Conservation (phyloP, 2,329 filamentous ascomycete species). For the Penicillium sp. region DNA sequence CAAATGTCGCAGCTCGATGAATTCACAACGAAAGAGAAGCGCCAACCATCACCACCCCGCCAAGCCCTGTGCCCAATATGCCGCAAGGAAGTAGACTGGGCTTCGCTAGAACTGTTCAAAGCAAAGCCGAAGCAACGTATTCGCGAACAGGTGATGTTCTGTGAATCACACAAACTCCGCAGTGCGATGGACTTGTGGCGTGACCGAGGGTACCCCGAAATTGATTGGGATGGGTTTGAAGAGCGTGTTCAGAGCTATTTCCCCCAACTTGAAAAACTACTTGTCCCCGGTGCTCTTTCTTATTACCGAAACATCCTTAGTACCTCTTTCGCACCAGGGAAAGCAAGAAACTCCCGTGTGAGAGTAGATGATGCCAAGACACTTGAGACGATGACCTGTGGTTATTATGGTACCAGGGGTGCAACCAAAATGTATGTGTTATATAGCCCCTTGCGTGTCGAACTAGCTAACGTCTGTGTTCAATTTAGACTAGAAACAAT, state of each 20-base stretch:
- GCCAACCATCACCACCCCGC: slow-evolving; percentile 8
- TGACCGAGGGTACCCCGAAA: slow-evolving; percentile 63
- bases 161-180: slow-evolving; percentile 58
- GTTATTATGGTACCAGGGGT: slow-evolving; percentile 80
- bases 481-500: slow-evolving; percentile 54
- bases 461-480: neutral
- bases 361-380: slow-evolving; percentile 42
- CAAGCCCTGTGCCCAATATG: slow-evolving; percentile 64
- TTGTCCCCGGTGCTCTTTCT: slow-evolving; percentile 54
- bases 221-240: slow-evolving; percentile 66
- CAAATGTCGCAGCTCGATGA: slow-evolving; percentile 18
- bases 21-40: slow-evolving; percentile 1
- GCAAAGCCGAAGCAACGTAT: slow-evolving; percentile 34
- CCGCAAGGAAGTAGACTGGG: slow-evolving; percentile 55
- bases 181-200: slow-evolving; percentile 53
- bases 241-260: slow-evolving; percentile 59
- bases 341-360: slow-evolving; percentile 59
- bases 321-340: slow-evolving; percentile 55
- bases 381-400: slow-evolving; percentile 62
- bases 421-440: slow-evolving; percentile 62
- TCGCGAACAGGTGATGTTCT: slow-evolving; percentile 53
- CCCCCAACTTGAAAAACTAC: slow-evolving; percentile 55
- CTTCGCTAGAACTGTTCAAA: slow-evolving; percentile 55
- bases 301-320: slow-evolving; percentile 61
- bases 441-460: neutral